Percentiles rank a stretch among this genome's conserved stretches.
Evolutionary conservation across 106 monocot genomes (phyloP).

Genomic region (Dendrobium chrysotoxum): DNA sequence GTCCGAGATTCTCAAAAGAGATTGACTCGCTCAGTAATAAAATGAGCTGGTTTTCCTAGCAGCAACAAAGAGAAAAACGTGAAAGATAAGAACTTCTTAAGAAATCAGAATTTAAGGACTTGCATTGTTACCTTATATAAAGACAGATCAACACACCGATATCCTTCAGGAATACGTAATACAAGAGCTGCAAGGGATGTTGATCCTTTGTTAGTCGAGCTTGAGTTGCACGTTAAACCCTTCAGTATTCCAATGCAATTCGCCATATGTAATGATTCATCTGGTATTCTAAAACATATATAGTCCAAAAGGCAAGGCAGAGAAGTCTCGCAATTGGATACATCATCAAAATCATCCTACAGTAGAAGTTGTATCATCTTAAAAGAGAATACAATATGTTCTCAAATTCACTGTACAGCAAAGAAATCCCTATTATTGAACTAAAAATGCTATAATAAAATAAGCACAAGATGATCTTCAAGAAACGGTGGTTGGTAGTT

Average conservation of each 20-base stretch:
- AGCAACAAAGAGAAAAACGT: slow-evolving; percentile 8
- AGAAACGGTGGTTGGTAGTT: neutral
- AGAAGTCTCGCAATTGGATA: slow-evolving; percentile 11
- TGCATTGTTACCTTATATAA: slow-evolving; percentile 64
- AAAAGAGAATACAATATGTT: neutral
- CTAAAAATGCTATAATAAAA: neutral
- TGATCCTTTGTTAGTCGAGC: slow-evolving; percentile 9
- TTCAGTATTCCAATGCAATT: slow-evolving; percentile 69
- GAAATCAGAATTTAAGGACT: slow-evolving; percentile 2
- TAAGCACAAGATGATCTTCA: neutral
- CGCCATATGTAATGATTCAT: slow-evolving; percentile 37
- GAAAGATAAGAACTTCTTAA: neutral
- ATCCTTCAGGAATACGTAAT: slow-evolving; percentile 59
- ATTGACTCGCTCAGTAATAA: slow-evolving; percentile 66
- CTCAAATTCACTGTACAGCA: neutral
- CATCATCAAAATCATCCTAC: slow-evolving; percentile 25
- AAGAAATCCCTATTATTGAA: neutral
- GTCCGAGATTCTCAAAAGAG: slow-evolving; percentile 40
- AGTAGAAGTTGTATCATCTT: slow-evolving; percentile 6
- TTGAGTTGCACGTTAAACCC: slow-evolving; percentile 34
- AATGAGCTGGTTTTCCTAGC: slow-evolving; percentile 75
- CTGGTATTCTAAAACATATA: slow-evolving; percentile 73
- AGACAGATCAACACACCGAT: slow-evolving; percentile 71
- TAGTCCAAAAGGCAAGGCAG: slow-evolving; percentile 37
- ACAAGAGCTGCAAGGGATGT: slow-evolving; percentile 42